Percentiles rank a stretch among this genome's conserved stretches.
These are phyloP conservation scores for Alternaria triticina DNA, from an alignment of 2,329 filamentous ascomycete genomes.

Conservation along the genomic window DNA sequence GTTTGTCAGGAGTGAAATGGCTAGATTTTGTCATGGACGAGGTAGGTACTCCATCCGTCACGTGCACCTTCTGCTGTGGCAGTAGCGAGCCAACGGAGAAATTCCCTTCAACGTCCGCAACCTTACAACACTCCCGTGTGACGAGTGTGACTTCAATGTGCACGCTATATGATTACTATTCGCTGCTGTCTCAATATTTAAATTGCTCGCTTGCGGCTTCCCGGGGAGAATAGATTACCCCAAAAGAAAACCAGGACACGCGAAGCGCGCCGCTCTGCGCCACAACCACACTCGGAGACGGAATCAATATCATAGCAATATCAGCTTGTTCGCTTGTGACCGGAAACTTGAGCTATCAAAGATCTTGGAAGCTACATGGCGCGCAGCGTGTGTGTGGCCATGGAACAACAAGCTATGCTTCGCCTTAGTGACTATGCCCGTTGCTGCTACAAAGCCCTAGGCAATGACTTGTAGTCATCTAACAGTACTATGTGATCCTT, in stretches of 20 bases:
- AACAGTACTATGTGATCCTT: slow-evolving; percentile 3
- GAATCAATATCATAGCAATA: slow-evolving; percentile 24
- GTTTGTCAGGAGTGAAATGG: neutral
- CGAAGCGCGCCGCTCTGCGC: neutral
- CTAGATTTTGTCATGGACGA: neutral
- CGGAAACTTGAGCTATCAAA: neutral
- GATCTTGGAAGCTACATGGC: slow-evolving; percentile 6
- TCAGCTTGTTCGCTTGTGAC: slow-evolving; percentile 8
- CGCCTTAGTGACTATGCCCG: slow-evolving; percentile 2
- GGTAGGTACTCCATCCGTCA: neutral
- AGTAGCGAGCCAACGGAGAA: neutral
- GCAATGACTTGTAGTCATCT: slow-evolving; percentile 10
- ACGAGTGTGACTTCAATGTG: neutral
- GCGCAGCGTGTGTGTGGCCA: neutral
- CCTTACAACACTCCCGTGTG: neutral
- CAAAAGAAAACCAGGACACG: slow-evolving; percentile 10
- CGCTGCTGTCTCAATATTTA: neutral
- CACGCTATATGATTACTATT: neutral
- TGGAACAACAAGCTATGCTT: slow-evolving; percentile 6
- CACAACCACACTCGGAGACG: slow-evolving; percentile 4
- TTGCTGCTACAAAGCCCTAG: slow-evolving; percentile 2
- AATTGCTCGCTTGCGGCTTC: slow-evolving; percentile 28
- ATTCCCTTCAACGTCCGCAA: neutral
- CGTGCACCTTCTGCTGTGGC: neutral
- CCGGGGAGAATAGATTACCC: slow-evolving; percentile 28